These are phyloP conservation scores for Candida montana DNA, from an alignment of 805 yeast species.

Conservation along the genomic window DNA sequence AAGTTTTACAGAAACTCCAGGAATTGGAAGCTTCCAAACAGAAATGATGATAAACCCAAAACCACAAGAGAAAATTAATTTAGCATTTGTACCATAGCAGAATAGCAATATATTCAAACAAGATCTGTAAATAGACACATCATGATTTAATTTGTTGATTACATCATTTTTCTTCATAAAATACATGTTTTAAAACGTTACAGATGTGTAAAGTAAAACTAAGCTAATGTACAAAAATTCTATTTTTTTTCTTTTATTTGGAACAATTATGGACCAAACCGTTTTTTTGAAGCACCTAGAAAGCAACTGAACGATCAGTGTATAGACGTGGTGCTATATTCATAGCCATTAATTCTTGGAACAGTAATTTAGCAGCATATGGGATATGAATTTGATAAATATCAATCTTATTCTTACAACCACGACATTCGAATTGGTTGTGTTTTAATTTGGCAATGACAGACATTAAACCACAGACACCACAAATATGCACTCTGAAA, in stretches of 20 bases:
- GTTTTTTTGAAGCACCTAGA: too few species aligned
- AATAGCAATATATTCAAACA: too few species aligned
- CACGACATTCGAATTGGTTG: slow-evolving; percentile 96
- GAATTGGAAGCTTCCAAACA: slow-evolving; percentile 11
- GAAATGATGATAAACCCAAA: background rate
- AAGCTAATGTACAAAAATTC: slow-evolving; percentile 1
- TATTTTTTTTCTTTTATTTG: background rate
- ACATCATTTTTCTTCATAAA: background rate
- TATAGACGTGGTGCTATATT: slow-evolving; percentile 95
- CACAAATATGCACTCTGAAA: slow-evolving; percentile 96
- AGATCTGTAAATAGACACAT: too few species aligned
- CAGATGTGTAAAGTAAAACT: too few species aligned
- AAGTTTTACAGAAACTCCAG: slow-evolving; percentile 39
- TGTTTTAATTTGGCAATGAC: slow-evolving; percentile 97
- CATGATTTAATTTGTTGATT: too few species aligned
- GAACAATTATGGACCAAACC: too few species aligned
- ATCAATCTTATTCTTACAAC: slow-evolving; percentile 97
- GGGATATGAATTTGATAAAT: slow-evolving; percentile 97
- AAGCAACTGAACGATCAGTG: slow-evolving; percentile 77
- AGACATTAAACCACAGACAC: slow-evolving; percentile 96
- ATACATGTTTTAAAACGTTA: background rate
- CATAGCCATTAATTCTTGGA: slow-evolving; percentile 99
- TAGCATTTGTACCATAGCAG: slow-evolving; percentile 1
- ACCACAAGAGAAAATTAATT: background rate
- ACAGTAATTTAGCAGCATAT: slow-evolving; percentile 94